Base-by-base conservation (phyloP, 1,284 basidiomycete genomes). In the Cutaneotrichosporon cutaneum region DNA sequence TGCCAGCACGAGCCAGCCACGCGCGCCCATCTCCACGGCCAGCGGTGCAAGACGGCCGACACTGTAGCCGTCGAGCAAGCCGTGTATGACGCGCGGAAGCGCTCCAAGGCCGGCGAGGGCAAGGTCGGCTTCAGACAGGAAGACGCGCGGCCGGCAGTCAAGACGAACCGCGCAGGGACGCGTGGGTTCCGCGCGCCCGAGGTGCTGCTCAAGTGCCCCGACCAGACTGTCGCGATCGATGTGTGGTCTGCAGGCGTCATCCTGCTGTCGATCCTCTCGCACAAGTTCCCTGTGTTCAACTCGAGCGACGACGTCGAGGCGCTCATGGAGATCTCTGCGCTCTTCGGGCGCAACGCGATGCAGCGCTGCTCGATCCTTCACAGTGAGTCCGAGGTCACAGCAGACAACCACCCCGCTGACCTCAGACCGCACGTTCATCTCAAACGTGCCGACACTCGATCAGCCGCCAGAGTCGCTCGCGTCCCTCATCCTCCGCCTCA, bases 121-220 rank as follows among this genome's bases (percentile, higher is more conserved):
- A 69, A 74, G 54, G 71, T 81, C 1, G 81, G 82, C 0, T 80
- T 81, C 51, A 70, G 75, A 24, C 72, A 77, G 30, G 78, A 81
- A 30, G 82, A 82, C 58, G 74, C 77, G 35, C 65, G 82, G 68
- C 92, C 93, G 1, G 82, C 85, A 53, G 91, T 93, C 56, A 94
- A 95, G 75, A 94, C 96, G 6, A 99, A 99, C 74, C 87, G 95
- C 59, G 96, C 95, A 0, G 95, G 95, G 1, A 99, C 95, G 8
- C 82, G 95, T 73, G 96, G 95, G 0, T 99, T 99, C 78, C 87
- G 95, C 60, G 94, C 95, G 0, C 95, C 95, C 0, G 96, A 99
- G 73, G 96, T 99, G 11, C 80, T 99, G 27, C 80, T 99, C 54
- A 99, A 99, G 79, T 99, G 95, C 70, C 88, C 88, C 22, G 90